phyloP scores from a whole-genome alignment of 441 rosid species.

The Aleurites moluccanus region DNA sequence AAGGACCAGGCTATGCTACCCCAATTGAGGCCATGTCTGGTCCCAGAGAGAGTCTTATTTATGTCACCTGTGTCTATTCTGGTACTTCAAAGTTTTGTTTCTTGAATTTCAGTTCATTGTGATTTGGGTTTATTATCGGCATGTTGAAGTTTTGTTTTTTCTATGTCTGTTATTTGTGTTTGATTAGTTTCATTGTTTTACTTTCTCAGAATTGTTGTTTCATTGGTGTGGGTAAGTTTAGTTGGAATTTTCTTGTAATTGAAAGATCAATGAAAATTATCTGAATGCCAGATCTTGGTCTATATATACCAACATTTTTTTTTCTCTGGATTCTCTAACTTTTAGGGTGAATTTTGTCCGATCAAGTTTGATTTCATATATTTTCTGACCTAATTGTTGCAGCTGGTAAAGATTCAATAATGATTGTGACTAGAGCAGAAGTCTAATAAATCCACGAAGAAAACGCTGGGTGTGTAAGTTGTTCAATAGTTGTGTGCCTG shows the following conservation, averaged over 20 bases:
- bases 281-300: not conserved
- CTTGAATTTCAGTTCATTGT: not conserved
- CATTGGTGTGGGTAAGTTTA: too few relatives aligned
- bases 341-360: too few relatives aligned
- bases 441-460: not conserved
- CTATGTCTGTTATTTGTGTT: not conserved
- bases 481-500: too few relatives aligned
- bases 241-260: not conserved
- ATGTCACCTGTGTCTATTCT: constrained; percentile 77
- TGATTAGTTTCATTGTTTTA: not conserved
- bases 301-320: not conserved
- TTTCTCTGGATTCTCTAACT: not conserved
- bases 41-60: constrained; percentile 67
- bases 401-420: not conserved
- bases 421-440: not conserved
- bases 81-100: constrained; percentile 36
- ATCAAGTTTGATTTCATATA: not conserved
- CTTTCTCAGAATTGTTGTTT: not conserved
- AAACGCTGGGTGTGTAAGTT: not conserved
- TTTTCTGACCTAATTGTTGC: not conserved
- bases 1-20: constrained; percentile 81
- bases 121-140: not conserved
- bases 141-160: not conserved
- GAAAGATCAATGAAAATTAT: not conserved
- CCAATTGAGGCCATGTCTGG: constrained; percentile 87